Evolutionary conservation across 371 early-diverging fungal genomes (phyloP).

Genomic region (Coemansia linderi): DNA sequence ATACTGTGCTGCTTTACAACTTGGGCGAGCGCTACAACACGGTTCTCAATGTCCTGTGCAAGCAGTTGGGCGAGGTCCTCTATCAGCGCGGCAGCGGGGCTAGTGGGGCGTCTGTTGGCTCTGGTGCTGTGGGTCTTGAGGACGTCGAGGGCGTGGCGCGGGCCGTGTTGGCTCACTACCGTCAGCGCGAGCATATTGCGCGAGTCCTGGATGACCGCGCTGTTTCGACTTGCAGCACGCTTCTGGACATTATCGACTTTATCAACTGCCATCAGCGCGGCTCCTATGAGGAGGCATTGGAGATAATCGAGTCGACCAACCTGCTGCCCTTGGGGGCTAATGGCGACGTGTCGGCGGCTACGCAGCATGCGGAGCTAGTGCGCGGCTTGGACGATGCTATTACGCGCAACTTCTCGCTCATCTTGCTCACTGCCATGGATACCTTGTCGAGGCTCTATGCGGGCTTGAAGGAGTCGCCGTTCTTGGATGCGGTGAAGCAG

Average conservation of each 20-base stretch:
- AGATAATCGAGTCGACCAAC: slow-evolving; percentile 56
- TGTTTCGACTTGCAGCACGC: slow-evolving; percentile 57
- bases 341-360: slow-evolving; percentile 59
- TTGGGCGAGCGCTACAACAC: slow-evolving; percentile 74
- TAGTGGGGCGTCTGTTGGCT: not conserved
- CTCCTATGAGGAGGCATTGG: slow-evolving; percentile 59
- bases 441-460: slow-evolving; percentile 64
- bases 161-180: slow-evolving; percentile 59
- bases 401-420: slow-evolving; percentile 73
- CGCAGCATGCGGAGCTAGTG: slow-evolving; percentile 67
- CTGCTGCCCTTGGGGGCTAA: slow-evolving; percentile 65
- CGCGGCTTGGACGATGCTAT: slow-evolving; percentile 68
- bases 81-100: slow-evolving; percentile 25
- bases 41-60: slow-evolving; percentile 74
- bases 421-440: slow-evolving; percentile 73
- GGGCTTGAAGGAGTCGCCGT: slow-evolving; percentile 57
- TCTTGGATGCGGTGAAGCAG: slow-evolving; percentile 52
- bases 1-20: slow-evolving; percentile 76
- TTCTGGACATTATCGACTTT: slow-evolving; percentile 65
- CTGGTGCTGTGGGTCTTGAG: slow-evolving; percentile 15
- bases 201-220: slow-evolving; percentile 51
- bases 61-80: slow-evolving; percentile 72
- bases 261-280: slow-evolving; percentile 57
- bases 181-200: slow-evolving; percentile 56
- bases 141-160: slow-evolving; percentile 57